Base-by-base conservation (phyloP, 805 yeast genomes). In the Myxozyma sirexii region DNA sequence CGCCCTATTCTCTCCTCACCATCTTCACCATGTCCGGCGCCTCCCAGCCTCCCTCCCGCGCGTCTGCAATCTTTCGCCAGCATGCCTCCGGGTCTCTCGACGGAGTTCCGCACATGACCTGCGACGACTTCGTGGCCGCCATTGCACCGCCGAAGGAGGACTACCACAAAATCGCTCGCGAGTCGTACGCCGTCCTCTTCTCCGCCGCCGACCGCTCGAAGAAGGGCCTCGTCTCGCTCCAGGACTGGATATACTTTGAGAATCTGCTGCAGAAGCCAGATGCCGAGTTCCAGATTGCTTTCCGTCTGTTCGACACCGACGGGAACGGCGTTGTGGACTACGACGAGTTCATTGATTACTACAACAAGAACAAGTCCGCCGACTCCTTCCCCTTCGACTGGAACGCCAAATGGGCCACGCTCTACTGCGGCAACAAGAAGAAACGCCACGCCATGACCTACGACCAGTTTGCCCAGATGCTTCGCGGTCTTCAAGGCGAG, bases 211-310 rank as follows among this genome's bases (percentile, higher is more conserved):
- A 93, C 75, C 82, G 82, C 59, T 78, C 80, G 41, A 77, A 80
- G 57, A 82, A 83, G 65, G 97, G 97, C 6, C 84, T 79, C 60
- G 78, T 90, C 51, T 79, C 82, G 27, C 77, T 84, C 51, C 72
- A 77, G 26, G 97, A 93, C 71, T 93, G 96, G 87, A 75, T 82
- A 52, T 80, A 80, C 44, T 88, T 93, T 71, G 84, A 88, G 68
- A 78, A 80, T 61, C 66, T 81, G 45, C 74, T 84, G 54, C 79
- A 79, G 63, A 78, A 81, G 62, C 78, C 84, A 44, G 84, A 83
- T 38, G 85, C 84, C 59, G 84, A 82, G 70, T 74, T 79, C 74
- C 78, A 77, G 66, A 79, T 77, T 59, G 78, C 82, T n/a, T 75
- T 74, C 64, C 76, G 80, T 48, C 72, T 80, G 23, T 75, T 80